phyloP scores from a whole-genome alignment of 352 stramenopile genomes.

The Elongisporangium anandrum region DNA sequence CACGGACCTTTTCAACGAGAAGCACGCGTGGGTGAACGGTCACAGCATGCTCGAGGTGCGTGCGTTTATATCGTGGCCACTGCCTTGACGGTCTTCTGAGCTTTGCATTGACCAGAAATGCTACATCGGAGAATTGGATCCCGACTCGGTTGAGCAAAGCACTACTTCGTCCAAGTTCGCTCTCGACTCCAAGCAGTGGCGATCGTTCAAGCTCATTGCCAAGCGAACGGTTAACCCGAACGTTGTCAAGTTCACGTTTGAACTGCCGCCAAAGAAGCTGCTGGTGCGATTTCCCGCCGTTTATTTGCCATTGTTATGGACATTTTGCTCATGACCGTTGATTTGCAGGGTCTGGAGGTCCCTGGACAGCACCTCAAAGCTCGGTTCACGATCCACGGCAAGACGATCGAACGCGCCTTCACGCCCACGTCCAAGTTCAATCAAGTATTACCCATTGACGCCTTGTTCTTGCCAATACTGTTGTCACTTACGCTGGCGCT shows the following conservation, averaged over 20 bases:
- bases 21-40: conserved; percentile 94
- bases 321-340: neutral
- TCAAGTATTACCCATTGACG: no score
- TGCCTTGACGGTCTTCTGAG: neutral
- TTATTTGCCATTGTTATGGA: neutral
- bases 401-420: conserved; percentile 71
- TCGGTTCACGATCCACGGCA: conserved; percentile 66
- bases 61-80: neutral
- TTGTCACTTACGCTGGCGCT: neutral
- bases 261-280: conserved; percentile 56
- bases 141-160: conserved; percentile 26
- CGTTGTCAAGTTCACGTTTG: conserved; percentile 76
- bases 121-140: conserved; percentile 63
- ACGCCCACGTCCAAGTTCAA: conserved; percentile 76
- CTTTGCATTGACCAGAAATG: conserved; percentile 45
- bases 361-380: conserved; percentile 80
- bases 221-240: conserved; percentile 53
- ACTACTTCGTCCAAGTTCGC: conserved; percentile 31
- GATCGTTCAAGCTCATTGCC: conserved; percentile 48
- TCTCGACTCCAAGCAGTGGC: conserved; percentile 62
- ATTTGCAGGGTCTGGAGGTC: conserved; percentile 45
- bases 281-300: conserved; percentile 21
- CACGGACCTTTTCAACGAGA: conserved; percentile 96
- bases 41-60: conserved; percentile 82
- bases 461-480: neutral